A percentile compares a stretch with the other conserved stretches of the same genome.
Evolutionary conservation across 2,329 filamentous ascomycete genomes (phyloP).

Genomic region (Diaporthe amygdali): DNA sequence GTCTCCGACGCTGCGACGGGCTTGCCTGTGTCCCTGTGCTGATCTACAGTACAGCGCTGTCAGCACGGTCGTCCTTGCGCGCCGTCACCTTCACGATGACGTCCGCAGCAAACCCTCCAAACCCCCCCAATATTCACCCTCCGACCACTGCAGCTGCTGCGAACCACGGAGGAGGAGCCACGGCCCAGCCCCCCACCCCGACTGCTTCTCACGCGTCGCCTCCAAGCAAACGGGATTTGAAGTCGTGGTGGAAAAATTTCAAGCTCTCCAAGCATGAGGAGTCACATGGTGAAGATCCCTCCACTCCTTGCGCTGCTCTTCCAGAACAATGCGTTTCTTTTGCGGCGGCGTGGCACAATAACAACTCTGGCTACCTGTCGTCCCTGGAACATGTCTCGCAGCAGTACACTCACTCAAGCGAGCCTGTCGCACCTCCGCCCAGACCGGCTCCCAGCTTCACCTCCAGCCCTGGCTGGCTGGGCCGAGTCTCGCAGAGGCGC

Average conservation of each 20-base stretch:
- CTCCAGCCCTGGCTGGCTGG: conserved; percentile 11
- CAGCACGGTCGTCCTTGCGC: conserved; percentile 22
- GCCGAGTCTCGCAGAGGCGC: neutral
- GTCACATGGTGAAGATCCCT: conserved; percentile 57
- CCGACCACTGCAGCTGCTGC: conserved; percentile 13
- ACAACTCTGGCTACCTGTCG: neutral
- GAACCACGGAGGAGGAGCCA: conserved; percentile 7
- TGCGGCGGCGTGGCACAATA: neutral
- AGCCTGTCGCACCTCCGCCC: neutral
- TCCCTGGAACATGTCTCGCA: conserved; percentile 8
- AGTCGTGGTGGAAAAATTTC: conserved; percentile 98
- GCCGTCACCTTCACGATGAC: conserved; percentile 27
- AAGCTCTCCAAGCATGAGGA: conserved; percentile 71
- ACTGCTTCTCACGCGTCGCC: conserved; percentile 65
- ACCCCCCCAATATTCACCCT: conserved; percentile 21
- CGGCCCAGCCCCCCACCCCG: conserved; percentile 29
- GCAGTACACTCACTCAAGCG: neutral
- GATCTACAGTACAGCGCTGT: conserved; percentile 12
- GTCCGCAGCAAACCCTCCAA: conserved; percentile 24
- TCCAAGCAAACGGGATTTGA: conserved; percentile 84
- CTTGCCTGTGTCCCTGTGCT: conserved; percentile 15
- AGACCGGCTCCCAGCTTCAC: neutral
- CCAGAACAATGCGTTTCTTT: neutral
- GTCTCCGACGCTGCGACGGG: conserved; percentile 3
- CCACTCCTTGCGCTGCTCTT: conserved; percentile 24